phyloP scores from a whole-genome alignment of 352 stramenopile species.

The Phytophthora fragariae region DNA sequence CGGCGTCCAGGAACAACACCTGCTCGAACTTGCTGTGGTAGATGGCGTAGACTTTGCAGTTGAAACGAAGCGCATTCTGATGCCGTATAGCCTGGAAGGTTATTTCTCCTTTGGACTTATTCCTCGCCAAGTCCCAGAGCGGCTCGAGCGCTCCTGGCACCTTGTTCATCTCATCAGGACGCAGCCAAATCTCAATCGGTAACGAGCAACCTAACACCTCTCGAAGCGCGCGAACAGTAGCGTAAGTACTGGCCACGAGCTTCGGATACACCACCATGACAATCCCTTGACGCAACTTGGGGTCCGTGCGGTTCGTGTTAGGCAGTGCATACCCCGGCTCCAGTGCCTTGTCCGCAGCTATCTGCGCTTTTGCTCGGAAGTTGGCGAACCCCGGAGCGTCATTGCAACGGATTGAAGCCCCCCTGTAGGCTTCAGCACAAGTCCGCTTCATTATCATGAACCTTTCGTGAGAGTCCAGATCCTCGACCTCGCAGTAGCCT shows the following conservation, averaged over 20 bases:
- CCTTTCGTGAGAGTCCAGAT: slow-evolving; percentile 28
- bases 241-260: slow-evolving; percentile 42
- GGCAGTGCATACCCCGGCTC: slow-evolving; percentile 14
- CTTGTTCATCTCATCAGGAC: slow-evolving; percentile 41
- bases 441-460: slow-evolving; percentile 43
- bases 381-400: slow-evolving; percentile 50
- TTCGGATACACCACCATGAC: slow-evolving; percentile 65
- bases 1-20: slow-evolving; percentile 63
- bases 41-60: slow-evolving; percentile 58
- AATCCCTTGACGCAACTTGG: slow-evolving; percentile 35
- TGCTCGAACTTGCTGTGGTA: slow-evolving; percentile 51
- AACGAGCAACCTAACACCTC: slow-evolving; percentile 43
- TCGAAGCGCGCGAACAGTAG: slow-evolving; percentile 38
- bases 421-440: slow-evolving; percentile 33
- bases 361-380: slow-evolving; percentile 39
- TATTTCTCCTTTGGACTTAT: slow-evolving; percentile 26
- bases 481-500: slow-evolving; percentile 33
- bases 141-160: slow-evolving; percentile 23
- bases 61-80: slow-evolving; percentile 42
- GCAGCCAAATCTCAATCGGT: slow-evolving; percentile 66
- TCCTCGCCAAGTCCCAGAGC: slow-evolving; percentile 28
- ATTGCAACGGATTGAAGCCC: slow-evolving; percentile 42
- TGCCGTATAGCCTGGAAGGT: slow-evolving; percentile 37
- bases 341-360: slow-evolving; percentile 13
- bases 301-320: slow-evolving; percentile 2